phyloP scores from a whole-genome alignment of 257 asterid species.

The Misopates orontium region DNA sequence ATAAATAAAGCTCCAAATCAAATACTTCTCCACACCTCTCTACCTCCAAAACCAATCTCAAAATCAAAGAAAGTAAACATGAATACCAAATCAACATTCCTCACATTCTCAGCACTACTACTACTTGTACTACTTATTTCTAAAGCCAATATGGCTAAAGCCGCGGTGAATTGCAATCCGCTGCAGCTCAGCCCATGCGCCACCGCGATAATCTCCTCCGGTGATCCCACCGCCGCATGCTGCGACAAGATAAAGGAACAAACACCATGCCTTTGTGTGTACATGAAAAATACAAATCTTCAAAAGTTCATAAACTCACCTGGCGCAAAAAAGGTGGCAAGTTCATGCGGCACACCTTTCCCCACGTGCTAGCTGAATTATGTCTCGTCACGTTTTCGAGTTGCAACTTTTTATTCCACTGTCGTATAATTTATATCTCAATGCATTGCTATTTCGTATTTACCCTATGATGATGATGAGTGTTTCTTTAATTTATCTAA shows the following conservation, averaged over 20 bases:
- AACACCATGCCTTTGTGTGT: conserved; percentile 74
- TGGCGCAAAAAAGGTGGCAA: conserved; percentile 71
- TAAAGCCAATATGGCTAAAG: conserved; percentile 31
- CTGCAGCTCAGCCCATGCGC: conserved; percentile 80
- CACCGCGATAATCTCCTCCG: conserved; percentile 55
- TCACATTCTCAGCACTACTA: conserved; percentile 37
- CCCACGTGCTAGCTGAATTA: conserved; percentile 62
- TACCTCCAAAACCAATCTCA: conserved; percentile 4
- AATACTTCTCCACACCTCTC: conserved; percentile 30
- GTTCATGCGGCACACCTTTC: conserved; percentile 52
- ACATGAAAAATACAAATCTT: conserved; percentile 70
- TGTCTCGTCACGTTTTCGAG: not conserved
- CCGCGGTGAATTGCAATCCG: conserved; percentile 67
- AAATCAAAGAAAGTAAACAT: conserved; percentile 3
- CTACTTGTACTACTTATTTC: conserved; percentile 38
- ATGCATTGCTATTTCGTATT: not conserved
- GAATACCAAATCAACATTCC: conserved; percentile 32
- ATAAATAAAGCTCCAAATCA: conserved; percentile 36
- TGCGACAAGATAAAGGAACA: conserved; percentile 74
- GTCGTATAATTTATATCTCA: not conserved
- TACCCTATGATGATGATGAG: not conserved
- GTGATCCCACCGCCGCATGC: conserved; percentile 50
- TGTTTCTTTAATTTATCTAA: too few species aligned
- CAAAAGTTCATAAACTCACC: conserved; percentile 74
- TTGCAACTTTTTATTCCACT: not conserved